A percentile compares a stretch with the other conserved stretches of the same genome.
Conservation (phyloP, 139 green algal genomes). For the Chlamydomonas sp. region DNA sequence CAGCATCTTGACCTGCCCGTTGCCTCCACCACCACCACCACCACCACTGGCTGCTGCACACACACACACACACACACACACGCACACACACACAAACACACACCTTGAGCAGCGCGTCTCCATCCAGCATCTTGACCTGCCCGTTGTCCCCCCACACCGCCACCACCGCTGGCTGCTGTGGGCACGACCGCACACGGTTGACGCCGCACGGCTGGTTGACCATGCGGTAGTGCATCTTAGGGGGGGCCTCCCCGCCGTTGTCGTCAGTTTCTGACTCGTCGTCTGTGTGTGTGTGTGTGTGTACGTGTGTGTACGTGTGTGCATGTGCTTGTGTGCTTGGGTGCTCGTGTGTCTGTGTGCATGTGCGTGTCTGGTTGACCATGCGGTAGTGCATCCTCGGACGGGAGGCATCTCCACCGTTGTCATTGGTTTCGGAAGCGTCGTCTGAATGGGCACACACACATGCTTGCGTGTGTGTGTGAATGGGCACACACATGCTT, state of each 20-base stretch:
- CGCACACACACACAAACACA: no score
- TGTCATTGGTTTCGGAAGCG: conserved; percentile 39
- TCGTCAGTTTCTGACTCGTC: conserved; percentile 40
- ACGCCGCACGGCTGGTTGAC: conserved; percentile 68
- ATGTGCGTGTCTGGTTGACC: conserved; percentile 56
- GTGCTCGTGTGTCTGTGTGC: no score
- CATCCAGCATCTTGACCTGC: conserved; percentile 50
- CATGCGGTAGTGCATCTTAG: conserved; percentile 45
- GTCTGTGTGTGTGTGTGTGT: conserved; percentile 6
- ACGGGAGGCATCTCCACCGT: conserved; percentile 52
- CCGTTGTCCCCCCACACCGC: conserved; percentile 86
- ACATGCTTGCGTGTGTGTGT: no score
- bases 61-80: no score
- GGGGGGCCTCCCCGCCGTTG: conserved; percentile 49
- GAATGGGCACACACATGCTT: no score
- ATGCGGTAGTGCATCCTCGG: conserved; percentile 46
- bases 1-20: no score
- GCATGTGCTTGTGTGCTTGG: no score
- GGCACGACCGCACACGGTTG: conserved; percentile 87
- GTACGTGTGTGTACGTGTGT: no score
- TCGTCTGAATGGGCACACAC: conserved; percentile 14
- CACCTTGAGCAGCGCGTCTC: conserved; percentile 1
- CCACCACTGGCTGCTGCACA: no score
- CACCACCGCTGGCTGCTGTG: conserved; percentile 75
- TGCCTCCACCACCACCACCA: no score